Base-by-base conservation (phyloP, 805 yeast species). In the Metahyphopichia silvanorum region DNA sequence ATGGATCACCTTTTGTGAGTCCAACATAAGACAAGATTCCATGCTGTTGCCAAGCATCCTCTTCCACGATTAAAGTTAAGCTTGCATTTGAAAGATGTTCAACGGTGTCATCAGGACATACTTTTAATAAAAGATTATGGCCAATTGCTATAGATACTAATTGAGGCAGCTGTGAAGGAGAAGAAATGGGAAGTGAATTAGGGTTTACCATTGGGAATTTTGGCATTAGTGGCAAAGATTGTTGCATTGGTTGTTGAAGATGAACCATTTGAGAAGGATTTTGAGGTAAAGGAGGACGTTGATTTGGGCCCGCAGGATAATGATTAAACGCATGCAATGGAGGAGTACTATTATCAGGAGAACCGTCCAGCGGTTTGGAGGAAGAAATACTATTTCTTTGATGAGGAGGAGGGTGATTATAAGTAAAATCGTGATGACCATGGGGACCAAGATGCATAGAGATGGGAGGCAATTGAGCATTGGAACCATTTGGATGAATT, bases 11-110 rank as follows among this genome's bases (percentile, higher is more conserved):
- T 38, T 65, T 66, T 4, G 67, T 57, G 20, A 65, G 40, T 4
- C 70, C 71, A 16, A 62, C 51, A 29, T 61, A 66, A 1, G 71
- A 60, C 14, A 66, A 32, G 6, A 55, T 49, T 2, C 73, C 73
- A 28, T 64, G 69, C 29, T 54, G 58, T 38, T 65, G 71, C 59
- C 69, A 56, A 16, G 39, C 38, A 2, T 55, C 49, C 7, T 71
- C 71, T 32, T 66, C 71, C 4, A 63, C 49, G 28, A 50, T 43
- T 14, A 65, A 38, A 0, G 70, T 55, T 34, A 29, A 47, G 29
- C 64, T 60, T 5, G 71, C 66, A 33, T 54, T 51, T 14, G 58
- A 38, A 28, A 64, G 63, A 1, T 55, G 35, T n/a, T 50, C 46
- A 21, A 66, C 52, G 4, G 54, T 41, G 40, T 66, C 71, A 23